phyloP scores from a whole-genome alignment of 2,329 filamentous ascomycete genomes.

The Penicillium sp. region DNA sequence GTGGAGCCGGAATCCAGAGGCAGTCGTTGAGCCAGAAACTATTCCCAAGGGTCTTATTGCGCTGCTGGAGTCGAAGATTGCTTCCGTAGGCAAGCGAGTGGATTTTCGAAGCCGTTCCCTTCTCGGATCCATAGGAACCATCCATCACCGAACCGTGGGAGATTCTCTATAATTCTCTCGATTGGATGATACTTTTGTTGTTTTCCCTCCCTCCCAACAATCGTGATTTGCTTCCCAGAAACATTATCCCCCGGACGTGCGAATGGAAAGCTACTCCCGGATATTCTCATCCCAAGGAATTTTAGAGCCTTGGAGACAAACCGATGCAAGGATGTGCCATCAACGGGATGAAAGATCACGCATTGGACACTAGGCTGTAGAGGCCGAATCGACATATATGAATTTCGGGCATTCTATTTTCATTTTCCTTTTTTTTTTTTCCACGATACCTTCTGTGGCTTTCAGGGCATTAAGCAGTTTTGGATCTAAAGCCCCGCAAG shows the following conservation, averaged over 20 bases:
- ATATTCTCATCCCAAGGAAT: conserved; percentile 2
- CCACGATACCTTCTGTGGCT: neutral
- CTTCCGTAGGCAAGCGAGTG: neutral
- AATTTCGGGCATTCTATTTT: neutral
- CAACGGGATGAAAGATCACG: neutral
- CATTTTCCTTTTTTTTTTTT: too few species aligned
- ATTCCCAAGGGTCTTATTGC: neutral
- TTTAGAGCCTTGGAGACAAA: neutral
- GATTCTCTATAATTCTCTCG: neutral
- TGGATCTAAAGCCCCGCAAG: too few species aligned
- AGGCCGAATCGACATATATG: neutral
- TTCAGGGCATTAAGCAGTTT: too few species aligned
- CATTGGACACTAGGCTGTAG: neutral
- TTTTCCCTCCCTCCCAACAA: neutral
- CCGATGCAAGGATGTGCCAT: neutral
- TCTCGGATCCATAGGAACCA: neutral
- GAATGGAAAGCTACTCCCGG: neutral
- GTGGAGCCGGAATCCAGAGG: conserved; percentile 36
- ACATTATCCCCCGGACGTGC: neutral
- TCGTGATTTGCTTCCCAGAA: neutral
- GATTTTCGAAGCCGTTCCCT: neutral
- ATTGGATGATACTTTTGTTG: neutral
- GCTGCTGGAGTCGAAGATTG: neutral
- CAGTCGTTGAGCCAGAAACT: conserved; percentile 15
- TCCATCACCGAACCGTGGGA: neutral